phyloP scores from a whole-genome alignment of 2,329 filamentous ascomycete species.

The Fusarium sp. region DNA sequence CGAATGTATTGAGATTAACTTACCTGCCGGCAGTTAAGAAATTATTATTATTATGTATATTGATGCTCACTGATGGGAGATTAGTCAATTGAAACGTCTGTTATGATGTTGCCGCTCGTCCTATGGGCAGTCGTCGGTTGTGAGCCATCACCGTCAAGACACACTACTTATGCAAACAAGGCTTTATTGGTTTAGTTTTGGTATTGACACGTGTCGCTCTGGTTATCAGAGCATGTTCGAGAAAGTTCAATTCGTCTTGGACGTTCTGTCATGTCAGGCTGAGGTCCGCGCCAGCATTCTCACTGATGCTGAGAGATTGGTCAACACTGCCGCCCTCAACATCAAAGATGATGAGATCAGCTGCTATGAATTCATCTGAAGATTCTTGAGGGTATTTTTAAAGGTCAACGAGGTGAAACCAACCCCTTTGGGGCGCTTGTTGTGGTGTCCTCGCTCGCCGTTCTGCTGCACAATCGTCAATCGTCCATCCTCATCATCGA shows the following conservation, averaged over 20 bases:
- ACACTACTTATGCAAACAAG: neutral
- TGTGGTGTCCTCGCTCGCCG: neutral
- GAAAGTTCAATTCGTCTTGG: neutral
- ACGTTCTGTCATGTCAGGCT: too few species aligned
- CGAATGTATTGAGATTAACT: too few species aligned
- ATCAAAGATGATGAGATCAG: neutral
- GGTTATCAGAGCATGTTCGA: accelerated
- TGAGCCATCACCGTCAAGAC: neutral
- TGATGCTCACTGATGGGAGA: accelerated
- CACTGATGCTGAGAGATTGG: neutral
- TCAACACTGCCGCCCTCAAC: neutral
- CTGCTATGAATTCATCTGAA: too few species aligned
- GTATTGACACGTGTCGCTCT: neutral
- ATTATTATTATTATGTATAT: neutral
- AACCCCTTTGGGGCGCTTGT: accelerated
- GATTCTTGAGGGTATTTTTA: too few species aligned
- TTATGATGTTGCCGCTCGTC: neutral
- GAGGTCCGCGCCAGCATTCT: neutral
- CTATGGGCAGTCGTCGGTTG: neutral
- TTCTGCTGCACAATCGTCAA: neutral
- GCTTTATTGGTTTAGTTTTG: too few species aligned
- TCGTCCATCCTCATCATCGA: neutral
- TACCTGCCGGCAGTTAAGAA: accelerated
- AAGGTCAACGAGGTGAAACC: too few species aligned
- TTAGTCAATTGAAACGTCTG: too few species aligned